These are phyloP conservation scores for Lippia alba DNA, from an alignment of 305 asterid species.

Conservation along the genomic window DNA sequence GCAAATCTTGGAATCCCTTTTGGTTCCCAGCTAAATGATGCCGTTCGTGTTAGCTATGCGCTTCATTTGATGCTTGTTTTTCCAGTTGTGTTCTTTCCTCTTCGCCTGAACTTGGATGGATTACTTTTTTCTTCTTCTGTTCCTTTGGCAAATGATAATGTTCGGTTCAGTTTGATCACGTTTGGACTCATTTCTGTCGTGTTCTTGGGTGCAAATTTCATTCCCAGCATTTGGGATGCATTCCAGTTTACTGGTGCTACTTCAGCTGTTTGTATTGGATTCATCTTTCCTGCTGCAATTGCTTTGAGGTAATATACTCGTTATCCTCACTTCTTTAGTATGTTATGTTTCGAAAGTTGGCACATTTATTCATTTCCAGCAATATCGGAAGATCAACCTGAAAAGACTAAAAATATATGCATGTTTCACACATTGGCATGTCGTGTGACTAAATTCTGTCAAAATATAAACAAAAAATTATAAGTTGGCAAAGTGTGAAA, in stretches of 20 bases:
- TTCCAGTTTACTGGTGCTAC: slow-evolving; percentile 80
- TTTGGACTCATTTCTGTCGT: slow-evolving; percentile 42
- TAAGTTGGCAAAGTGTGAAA: too few relatives aligned
- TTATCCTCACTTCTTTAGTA: too few relatives aligned
- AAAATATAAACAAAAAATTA: too few relatives aligned
- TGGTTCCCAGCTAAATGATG: slow-evolving; percentile 51
- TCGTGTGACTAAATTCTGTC: too few relatives aligned
- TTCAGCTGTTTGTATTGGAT: slow-evolving; percentile 56
- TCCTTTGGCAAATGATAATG: slow-evolving; percentile 42
- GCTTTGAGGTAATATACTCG: slow-evolving; percentile 44
- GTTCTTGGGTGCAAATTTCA: slow-evolving; percentile 63
- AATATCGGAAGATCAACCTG: too few relatives aligned
- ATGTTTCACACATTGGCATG: too few relatives aligned
- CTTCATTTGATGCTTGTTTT: slow-evolving; percentile 70
- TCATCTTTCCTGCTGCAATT: slow-evolving; percentile 61
- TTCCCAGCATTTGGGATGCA: slow-evolving; percentile 75
- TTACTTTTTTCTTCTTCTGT: slow-evolving; percentile 48
- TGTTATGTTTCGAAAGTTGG: too few relatives aligned
- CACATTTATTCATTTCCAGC: too few relatives aligned
- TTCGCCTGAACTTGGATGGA: slow-evolving; percentile 65
- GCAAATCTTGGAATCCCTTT: slow-evolving; percentile 54
- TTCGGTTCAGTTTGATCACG: slow-evolving; percentile 45
- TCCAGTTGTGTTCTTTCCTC: slow-evolving; percentile 56
- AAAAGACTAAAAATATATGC: too few relatives aligned
- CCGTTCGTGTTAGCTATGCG: slow-evolving; percentile 63